phyloP scores from a whole-genome alignment of 176 grass and related monocot genomes.

The Coix lacrymajobi region DNA sequence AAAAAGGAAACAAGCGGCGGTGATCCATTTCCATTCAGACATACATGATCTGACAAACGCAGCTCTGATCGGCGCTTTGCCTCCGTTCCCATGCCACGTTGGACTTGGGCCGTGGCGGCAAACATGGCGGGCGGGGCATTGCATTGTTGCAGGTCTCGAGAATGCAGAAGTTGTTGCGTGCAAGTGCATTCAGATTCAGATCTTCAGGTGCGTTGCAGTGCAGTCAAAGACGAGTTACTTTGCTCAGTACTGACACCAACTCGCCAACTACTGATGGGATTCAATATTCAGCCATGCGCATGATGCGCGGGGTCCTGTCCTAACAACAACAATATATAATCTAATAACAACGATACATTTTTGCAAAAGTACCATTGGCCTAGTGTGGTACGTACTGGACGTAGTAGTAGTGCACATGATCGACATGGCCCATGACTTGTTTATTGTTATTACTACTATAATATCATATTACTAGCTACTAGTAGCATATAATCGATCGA shows the following conservation, averaged over 20 bases:
- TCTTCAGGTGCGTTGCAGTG: not conserved
- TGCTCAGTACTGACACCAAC: not conserved
- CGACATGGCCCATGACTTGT: too few species aligned
- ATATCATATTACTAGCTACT: too few species aligned
- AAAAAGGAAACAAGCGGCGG: too few species aligned
- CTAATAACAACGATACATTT: not conserved
- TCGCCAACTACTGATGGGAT: not conserved
- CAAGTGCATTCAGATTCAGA: not conserved
- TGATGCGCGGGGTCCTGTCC: not conserved
- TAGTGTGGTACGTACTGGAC: not conserved
- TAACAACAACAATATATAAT: not conserved
- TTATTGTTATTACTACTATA: too few species aligned
- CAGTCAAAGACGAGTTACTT: not conserved
- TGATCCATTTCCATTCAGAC: not conserved
- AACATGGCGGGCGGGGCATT: not conserved
- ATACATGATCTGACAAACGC: not conserved
- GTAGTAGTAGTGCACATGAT: too few species aligned
- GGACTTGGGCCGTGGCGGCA: not conserved
- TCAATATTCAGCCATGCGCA: not conserved
- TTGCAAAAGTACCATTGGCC: not conserved
- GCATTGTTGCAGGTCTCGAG: not conserved
- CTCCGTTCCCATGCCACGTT: too few species aligned
- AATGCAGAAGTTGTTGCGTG: not conserved
- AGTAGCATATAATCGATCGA: too few species aligned
- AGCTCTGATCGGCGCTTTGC: not conserved